Base-by-base conservation (phyloP, 192 early-diverging fungal species). In the Backusella tarrabulga region DNA sequence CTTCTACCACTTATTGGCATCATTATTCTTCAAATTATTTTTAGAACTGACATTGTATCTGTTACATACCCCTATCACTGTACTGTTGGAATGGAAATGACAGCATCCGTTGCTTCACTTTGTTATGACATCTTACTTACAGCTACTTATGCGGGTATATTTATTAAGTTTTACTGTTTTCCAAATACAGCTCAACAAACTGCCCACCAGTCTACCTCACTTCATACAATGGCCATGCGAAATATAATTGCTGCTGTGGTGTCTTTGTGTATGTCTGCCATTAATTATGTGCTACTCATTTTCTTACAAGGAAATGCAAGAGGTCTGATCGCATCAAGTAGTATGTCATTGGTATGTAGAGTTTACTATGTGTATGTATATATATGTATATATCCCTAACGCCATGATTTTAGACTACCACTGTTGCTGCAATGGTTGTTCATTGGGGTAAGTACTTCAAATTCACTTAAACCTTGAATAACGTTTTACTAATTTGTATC, bases 241-340 rank as follows among this genome's bases (percentile, higher is more conserved):
- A 85, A 81, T 11, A 46, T 80, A 23, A 67, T 85, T 29, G 84
- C 77, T 26, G 77, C 84, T 17, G 9, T 87, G 32, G 67, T 83
- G 29, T 70, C 86, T 11, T 29, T 85, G 41, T 11, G 83, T 34
- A 68, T 81, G 23, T 79, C 79, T 26, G 77, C 77, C 7, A 71
- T 63, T 34, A 87, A 83, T 70, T 77, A 84, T 21, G 72, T 81
- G 7, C 71, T 85, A 1, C 42, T 85, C 6, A 79, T 85, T 12
- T 1, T 76, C 8, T 81, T 83, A 70, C 46, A 84, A 40, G 86
- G 84, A 1, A 71, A 76, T 0, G 70, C 79, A 54, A 81, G 84
- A 56, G 86, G 86, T 67, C 34, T 85, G 19, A 80, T 85, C 15
- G 80, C 83, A 40, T 60, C 85, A 15, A 83, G 84, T 26, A 74